These are phyloP conservation scores for Arabidopsis lyrata DNA, from an alignment of 441 rosid species.

Conservation along the genomic window DNA sequence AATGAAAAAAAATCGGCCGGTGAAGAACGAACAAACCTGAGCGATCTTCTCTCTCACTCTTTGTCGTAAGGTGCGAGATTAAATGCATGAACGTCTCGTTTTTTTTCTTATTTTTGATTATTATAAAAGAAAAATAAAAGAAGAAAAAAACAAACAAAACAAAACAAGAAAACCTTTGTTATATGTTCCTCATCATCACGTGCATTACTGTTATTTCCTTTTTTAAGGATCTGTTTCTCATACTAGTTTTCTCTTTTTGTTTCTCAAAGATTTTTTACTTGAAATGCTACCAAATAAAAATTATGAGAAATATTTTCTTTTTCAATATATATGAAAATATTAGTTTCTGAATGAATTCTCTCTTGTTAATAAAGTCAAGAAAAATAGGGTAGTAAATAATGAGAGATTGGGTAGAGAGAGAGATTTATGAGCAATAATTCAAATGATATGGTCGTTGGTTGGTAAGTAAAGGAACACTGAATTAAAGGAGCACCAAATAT, in stretches of 20 bases:
- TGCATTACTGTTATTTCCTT: conserved; percentile 29
- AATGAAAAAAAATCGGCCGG: conserved; percentile 6
- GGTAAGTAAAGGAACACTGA: conserved; percentile 39
- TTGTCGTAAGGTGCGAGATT: conserved; percentile 34
- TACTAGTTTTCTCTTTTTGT: background rate
- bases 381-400: background rate
- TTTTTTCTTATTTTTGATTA: background rate
- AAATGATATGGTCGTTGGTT: conserved; percentile 37
- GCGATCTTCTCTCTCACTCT: conserved; percentile 19
- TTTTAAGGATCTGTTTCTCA: conserved; percentile 27
- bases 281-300: background rate
- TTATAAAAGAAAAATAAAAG: background rate
- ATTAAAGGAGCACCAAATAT: conserved; percentile 35
- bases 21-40: conserved; percentile 24
- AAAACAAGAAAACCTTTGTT: conserved; percentile 4
- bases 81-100: conserved; percentile 31
- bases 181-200: background rate
- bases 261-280: background rate
- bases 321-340: no score
- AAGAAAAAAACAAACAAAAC: conserved; percentile 20
- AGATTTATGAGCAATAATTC: conserved; percentile 24
- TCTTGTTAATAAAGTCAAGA: background rate
- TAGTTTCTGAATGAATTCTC: no score
- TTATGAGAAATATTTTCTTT: background rate
- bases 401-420: conserved; percentile 9